A percentile compares a stretch with the other conserved stretches of the same genome.
phyloP scores from a whole-genome alignment of 768 basidiomycete genomes.

The Pleurotus giganteus region DNA sequence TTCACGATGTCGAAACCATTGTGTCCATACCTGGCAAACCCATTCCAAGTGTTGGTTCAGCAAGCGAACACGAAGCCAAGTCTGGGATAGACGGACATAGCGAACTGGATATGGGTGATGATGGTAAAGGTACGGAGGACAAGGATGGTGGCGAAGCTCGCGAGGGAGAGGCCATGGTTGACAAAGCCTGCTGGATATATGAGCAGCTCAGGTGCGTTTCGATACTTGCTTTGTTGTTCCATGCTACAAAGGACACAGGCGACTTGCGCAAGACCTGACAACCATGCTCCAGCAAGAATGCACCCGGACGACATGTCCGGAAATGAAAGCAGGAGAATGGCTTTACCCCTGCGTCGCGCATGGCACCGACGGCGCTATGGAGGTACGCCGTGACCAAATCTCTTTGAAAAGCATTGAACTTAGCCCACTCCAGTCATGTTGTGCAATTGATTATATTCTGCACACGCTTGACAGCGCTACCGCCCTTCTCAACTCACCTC shows the following conservation, averaged over 20 bases:
- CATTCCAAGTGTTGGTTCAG: conserved; percentile 29
- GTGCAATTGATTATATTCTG: conserved; percentile 94
- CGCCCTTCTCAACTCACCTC: conserved; percentile 84
- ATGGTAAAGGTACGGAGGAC: conserved; percentile 30
- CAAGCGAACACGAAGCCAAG: conserved; percentile 16
- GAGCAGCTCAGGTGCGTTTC: conserved; percentile 44
- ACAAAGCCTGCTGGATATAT: conserved; percentile 85
- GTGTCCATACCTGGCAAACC: conserved; percentile 67
- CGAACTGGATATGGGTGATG: conserved; percentile 27
- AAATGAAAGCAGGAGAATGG: conserved; percentile 99
- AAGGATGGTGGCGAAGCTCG: conserved; percentile 29
- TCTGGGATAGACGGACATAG: neutral
- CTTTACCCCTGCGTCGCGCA: conserved; percentile 94
- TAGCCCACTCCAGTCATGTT: conserved; percentile 97
- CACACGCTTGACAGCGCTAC: conserved; percentile 94
- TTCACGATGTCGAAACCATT: conserved; percentile 84
- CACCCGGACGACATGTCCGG: conserved; percentile 81
- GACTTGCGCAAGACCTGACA: conserved; percentile 84
- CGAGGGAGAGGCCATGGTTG: conserved; percentile 58
- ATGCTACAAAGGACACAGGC: conserved; percentile 58
- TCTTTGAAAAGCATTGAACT: too few species aligned
- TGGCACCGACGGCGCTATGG: conserved; percentile 83
- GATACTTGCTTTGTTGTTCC: neutral
- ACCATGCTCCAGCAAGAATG: conserved; percentile 87
- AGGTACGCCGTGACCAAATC: conserved; percentile 59